Percentiles rank a stretch among this genome's conserved stretches.
phyloP scores from a whole-genome alignment of 306 rosid species.

The Clitoria ternatea region DNA sequence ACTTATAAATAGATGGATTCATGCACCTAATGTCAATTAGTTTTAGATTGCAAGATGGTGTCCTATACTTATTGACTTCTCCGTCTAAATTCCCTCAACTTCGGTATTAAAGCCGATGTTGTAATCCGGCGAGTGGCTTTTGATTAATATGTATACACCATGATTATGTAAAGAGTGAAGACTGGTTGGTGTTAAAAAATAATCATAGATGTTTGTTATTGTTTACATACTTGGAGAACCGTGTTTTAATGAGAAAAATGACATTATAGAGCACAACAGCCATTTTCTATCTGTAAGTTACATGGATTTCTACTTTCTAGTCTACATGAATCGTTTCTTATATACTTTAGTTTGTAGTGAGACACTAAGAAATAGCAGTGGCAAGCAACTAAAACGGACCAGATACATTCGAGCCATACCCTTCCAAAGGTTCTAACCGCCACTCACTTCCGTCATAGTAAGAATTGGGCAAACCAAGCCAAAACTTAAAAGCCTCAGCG shows the following conservation, averaged over 20 bases:
- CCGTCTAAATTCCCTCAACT: no score
- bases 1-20: no score
- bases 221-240: neutral
- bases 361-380: neutral
- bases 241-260: neutral
- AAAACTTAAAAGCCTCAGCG: constrained; percentile 97
- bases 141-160: no score
- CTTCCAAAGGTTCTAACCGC: constrained; percentile 72
- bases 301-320: neutral
- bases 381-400: constrained; percentile 22
- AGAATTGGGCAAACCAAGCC: constrained; percentile 96
- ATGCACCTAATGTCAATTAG: no score
- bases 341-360: neutral
- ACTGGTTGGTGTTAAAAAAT: neutral
- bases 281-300: neutral
- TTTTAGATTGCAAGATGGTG: no score
- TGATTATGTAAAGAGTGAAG: no score
- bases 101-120: no score
- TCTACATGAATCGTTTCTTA: neutral
- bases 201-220: no score
- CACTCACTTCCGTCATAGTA: constrained; percentile 97
- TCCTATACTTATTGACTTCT: no score
- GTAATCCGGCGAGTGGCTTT: no score
- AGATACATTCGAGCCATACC: constrained; percentile 44
- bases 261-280: neutral